Evolutionary conservation across 2,329 filamentous ascomycete species (phyloP), one percentile per base, ranked within the genome.

Genomic region (Neocucurbitaria cava): DNA sequence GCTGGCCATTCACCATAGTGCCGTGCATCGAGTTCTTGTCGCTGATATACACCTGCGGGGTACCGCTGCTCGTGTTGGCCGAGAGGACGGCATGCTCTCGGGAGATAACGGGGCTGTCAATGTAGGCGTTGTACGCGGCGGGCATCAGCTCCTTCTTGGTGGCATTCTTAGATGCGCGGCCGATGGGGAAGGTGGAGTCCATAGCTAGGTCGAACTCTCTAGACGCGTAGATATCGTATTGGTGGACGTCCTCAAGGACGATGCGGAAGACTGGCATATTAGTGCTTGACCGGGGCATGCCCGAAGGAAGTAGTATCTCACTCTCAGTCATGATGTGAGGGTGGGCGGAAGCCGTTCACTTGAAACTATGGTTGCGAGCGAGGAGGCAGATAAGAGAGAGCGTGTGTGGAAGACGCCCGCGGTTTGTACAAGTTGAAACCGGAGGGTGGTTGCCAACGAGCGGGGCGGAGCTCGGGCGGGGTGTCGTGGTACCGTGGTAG

Each of bases 91-190:
- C 89, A 74, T 92, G 89, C 10, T 84, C 71, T 40, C 89, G 81
- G 21, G 88, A 91, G 80, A 92, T 88, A 31, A 91, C 88, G 0
- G 88, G 85, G 52, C 85, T 89, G 60, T 90, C 84, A 54, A 91
- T 89, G 81, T 82, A 90, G 15, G 81, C 85, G 71, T 91, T 92
- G 61, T 83, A 73, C 5, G 63, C 33, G 56, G 75, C 69, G 62
- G 79, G 70, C 48, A 73, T 68, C 36, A 78, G 74, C 36, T 75
- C 81, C 59, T 69, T 65, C 65, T 78, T 78, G 61, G 61, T 41
- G 5, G 67, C 57, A 49, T 73, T 77, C 48, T 67, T 74, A 10
- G 79, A 82, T 0, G 79, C 72, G 21, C 79, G 78, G 30, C 79
- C 79, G 58, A 82, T 73, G 20, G 63, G 63, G 26, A 78, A 61